phyloP scores from a whole-genome alignment of 495 filamentous ascomycete species.

The Xanthoparmelia taractica region DNA sequence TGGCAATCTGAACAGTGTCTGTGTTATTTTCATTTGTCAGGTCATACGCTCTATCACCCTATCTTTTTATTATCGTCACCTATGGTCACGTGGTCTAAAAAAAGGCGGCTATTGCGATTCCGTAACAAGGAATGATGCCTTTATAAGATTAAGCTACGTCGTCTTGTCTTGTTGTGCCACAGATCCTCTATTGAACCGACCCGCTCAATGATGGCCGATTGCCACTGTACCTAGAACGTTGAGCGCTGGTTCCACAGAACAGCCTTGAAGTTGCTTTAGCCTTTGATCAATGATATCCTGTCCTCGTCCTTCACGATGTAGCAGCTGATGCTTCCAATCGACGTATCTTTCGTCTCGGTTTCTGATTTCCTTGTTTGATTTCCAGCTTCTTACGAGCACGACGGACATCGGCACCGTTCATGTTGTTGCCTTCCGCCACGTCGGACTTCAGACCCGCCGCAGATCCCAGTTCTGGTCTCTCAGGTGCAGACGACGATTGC shows the following conservation, averaged over 20 bases:
- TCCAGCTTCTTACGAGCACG: constrained; percentile 20
- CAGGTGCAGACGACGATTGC: neutral
- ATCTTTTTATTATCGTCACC: no score
- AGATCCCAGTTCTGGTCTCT: neutral
- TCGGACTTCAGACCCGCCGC: neutral
- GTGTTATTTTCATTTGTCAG: no score
- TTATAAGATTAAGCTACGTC: neutral
- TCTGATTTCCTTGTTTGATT: constrained; percentile 17
- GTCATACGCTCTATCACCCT: no score
- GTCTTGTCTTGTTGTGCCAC: no score
- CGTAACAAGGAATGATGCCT: neutral
- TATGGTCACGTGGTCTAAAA: no score
- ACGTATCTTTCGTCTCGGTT: constrained; percentile 19
- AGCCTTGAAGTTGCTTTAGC: neutral
- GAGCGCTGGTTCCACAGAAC: neutral
- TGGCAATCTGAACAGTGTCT: neutral
- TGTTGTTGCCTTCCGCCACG: neutral
- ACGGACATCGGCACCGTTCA: constrained; percentile 10
- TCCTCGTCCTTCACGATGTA: neutral
- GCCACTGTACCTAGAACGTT: neutral
- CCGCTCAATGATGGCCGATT: neutral
- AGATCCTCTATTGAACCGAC: neutral
- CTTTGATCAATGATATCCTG: neutral
- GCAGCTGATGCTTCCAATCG: constrained; percentile 14
- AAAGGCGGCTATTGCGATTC: neutral